phyloP scores from a whole-genome alignment of 352 stramenopile species.

The Pythium coloratum region DNA sequence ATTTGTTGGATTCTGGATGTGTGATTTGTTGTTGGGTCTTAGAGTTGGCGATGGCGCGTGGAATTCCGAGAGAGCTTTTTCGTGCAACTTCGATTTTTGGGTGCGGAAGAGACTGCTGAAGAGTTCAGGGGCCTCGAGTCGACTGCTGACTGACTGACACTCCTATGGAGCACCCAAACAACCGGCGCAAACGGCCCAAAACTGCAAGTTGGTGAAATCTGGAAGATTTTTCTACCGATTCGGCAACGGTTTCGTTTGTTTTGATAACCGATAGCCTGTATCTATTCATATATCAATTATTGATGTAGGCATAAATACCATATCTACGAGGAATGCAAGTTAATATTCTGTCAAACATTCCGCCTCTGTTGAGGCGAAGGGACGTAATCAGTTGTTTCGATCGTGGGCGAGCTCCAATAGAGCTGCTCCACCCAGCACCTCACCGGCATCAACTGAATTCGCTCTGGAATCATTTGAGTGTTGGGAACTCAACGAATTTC shows the following conservation, averaged over 20 bases:
- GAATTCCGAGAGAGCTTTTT: conserved; percentile 5
- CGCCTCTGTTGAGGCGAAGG: too few species aligned
- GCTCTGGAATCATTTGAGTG: too few species aligned
- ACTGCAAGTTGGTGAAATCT: background rate
- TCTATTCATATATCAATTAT: too few species aligned
- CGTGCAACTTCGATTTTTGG: conserved; percentile 2
- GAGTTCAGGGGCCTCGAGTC: background rate
- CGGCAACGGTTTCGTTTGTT: background rate
- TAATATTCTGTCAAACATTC: too few species aligned
- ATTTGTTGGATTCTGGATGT: background rate
- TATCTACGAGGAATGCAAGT: too few species aligned
- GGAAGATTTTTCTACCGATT: background rate
- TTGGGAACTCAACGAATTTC: too few species aligned
- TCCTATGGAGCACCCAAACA: background rate
- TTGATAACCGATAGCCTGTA: too few species aligned
- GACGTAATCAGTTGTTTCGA: too few species aligned
- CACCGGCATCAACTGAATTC: too few species aligned
- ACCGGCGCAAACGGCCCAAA: background rate
- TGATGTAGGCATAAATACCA: too few species aligned
- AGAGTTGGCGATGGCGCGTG: background rate
- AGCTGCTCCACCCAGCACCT: too few species aligned
- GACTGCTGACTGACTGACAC: background rate
- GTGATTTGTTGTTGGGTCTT: background rate
- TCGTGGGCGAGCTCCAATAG: too few species aligned
- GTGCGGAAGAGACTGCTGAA: conserved; percentile 7